Evolutionary conservation across 2,329 filamentous ascomycete species (phyloP), one percentile per base, ranked within the genome.

Genomic region (Colletotrichum abscissum): DNA sequence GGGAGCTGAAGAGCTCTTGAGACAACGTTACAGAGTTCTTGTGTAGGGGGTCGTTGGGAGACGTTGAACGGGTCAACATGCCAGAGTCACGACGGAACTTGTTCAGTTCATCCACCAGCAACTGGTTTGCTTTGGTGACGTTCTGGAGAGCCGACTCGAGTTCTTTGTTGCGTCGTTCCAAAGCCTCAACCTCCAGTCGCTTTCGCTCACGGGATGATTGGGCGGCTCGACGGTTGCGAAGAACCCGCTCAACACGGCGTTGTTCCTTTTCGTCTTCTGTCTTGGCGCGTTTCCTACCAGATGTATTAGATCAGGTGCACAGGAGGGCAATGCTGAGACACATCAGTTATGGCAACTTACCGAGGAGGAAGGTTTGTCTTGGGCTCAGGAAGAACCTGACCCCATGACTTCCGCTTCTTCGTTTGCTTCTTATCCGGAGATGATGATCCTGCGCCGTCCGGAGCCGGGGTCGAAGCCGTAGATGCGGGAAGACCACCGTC

Each of bases 201-300:
- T 98, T 98, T 73, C 95, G 93, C 84, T 99, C 97, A 63, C 97
- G 90, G 4, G 97, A 99, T 72, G 97, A 98, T 88, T 98, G 97
- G 54, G 97, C 97, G 58, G 97, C 97, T 73, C 95, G 94, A 76
- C 97, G 94, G 82, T 99, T 99, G 57, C 97, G 93, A 78, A 98
- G 94, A 76, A 99, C 97, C 75, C 97, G 94, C 87, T 99, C 97
- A 68, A 98, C 97, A 75, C 97, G 94, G 57, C 97, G 93, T 84
- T 99, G 97, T 85, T 98, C 97, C 86, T 99, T 99, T 85, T 99
- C 97, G 80, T 98, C 97, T 79, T 97, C 96, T 3, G 97, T 99
- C 90, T 98, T 99, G 78, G 97, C 97, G 75, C 97, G 95, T 91
- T 99, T 99, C 77, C 94, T 95, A 75, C 0, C 55, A 68, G 8